A percentile compares a stretch with the other conserved stretches of the same genome.
Evolutionary conservation across 164 flowering plant genomes (phyloP).

Genomic region (Nymphaea colorata): DNA sequence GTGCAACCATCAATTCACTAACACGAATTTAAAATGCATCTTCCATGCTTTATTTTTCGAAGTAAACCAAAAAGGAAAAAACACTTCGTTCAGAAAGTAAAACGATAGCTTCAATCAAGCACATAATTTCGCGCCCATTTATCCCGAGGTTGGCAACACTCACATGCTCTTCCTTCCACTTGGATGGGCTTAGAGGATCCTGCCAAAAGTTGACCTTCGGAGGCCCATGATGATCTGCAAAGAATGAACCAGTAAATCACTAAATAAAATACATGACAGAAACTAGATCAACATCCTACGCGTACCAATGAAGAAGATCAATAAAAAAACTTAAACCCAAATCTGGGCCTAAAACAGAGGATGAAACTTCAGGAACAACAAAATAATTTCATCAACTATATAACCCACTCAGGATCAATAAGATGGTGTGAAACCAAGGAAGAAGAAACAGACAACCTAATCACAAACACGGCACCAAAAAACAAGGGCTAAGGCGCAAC

Average conservation of each 20-base stretch:
- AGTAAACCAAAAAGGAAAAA: too few relatives aligned
- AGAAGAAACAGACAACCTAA: neutral
- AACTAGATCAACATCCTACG: neutral
- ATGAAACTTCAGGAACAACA: neutral
- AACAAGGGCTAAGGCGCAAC: neutral
- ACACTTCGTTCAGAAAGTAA: too few relatives aligned
- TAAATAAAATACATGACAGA: neutral
- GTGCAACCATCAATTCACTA: too few relatives aligned
- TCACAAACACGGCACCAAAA: neutral
- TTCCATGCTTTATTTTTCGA: too few relatives aligned
- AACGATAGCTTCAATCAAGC: too few relatives aligned
- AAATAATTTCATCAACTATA: too few relatives aligned
- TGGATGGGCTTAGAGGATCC: slow-evolving; percentile 57
- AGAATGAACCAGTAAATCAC: neutral
- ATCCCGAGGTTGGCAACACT: slow-evolving; percentile 9
- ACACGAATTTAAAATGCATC: too few relatives aligned
- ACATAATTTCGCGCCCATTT: too few relatives aligned
- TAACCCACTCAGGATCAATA: too few relatives aligned
- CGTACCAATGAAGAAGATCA: too few relatives aligned
- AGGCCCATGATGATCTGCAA: slow-evolving; percentile 63
- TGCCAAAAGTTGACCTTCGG: slow-evolving; percentile 59
- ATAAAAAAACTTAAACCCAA: neutral
- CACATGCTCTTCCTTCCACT: slow-evolving; percentile 68
- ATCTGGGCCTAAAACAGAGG: neutral
- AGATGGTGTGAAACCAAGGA: too few relatives aligned